Conservation (phyloP, 192 early-diverging fungal species). For the Pilobolus umbonatus region DNA sequence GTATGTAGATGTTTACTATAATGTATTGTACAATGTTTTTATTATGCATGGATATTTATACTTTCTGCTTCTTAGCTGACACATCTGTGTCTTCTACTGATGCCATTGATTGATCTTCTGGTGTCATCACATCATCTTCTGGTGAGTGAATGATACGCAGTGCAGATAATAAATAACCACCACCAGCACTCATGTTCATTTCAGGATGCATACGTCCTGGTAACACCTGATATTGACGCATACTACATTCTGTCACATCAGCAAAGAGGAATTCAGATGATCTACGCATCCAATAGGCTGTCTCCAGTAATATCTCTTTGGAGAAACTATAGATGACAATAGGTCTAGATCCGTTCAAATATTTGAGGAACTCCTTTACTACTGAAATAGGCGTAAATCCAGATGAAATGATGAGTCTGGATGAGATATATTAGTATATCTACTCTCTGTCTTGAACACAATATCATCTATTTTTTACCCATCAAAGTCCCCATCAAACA, state of each 20-base stretch:
- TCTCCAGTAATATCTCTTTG: constrained; percentile 62
- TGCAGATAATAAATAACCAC: constrained; percentile 65
- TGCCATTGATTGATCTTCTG: too few relatives aligned
- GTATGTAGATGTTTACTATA: too few relatives aligned
- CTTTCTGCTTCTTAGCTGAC: too few relatives aligned
- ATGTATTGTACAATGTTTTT: too few relatives aligned
- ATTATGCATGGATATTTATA: too few relatives aligned
- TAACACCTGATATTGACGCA: constrained; percentile 82
- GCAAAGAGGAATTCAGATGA: constrained; percentile 71
- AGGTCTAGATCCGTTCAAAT: constrained; percentile 77
- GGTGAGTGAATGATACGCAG: constrained; percentile 48
- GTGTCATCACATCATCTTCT: too few relatives aligned
- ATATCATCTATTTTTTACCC: constrained; percentile 29
- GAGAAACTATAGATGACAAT: constrained; percentile 76
- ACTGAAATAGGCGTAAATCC: constrained; percentile 71
- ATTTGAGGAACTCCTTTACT: constrained; percentile 63
- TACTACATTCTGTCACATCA: constrained; percentile 86
- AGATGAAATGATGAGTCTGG: constrained; percentile 73
- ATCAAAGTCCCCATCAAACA: constrained; percentile 65
- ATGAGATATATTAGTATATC: constrained; percentile 1
- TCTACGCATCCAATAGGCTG: constrained; percentile 62
- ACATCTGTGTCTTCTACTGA: too few relatives aligned
- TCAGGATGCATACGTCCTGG: constrained; percentile 75
- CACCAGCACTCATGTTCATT: constrained; percentile 72
- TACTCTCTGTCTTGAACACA: not conserved